These are phyloP conservation scores for Aspergillus pseudoviridinutans DNA, from an alignment of 2,329 filamentous ascomycete species.

Conservation along the genomic window DNA sequence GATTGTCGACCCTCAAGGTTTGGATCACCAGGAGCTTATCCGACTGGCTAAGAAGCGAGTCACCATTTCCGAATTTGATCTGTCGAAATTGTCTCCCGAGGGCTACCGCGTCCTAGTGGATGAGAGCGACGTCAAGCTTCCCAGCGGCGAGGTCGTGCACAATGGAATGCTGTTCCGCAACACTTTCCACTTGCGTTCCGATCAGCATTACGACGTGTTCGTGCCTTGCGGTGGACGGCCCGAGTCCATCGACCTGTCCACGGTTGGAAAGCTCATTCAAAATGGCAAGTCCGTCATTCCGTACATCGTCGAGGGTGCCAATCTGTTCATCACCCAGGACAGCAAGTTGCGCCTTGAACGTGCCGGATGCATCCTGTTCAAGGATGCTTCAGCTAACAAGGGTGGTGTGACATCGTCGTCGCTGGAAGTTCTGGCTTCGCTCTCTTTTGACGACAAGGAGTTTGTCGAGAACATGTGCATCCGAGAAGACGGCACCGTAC, in stretches of 20 bases:
- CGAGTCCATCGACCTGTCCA: slow-evolving; percentile 90
- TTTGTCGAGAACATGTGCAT: slow-evolving; percentile 96
- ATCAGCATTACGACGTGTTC: slow-evolving; percentile 76
- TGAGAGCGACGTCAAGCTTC: slow-evolving; percentile 82
- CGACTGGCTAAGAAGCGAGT: slow-evolving; percentile 79
- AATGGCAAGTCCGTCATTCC: slow-evolving; percentile 83
- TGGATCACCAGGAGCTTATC: slow-evolving; percentile 77
- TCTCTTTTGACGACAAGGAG: slow-evolving; percentile 85
- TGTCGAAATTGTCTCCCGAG: slow-evolving; percentile 75
- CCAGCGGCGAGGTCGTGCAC: slow-evolving; percentile 76
- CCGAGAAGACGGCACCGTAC: slow-evolving; percentile 68
- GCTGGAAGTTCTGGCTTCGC: slow-evolving; percentile 87
- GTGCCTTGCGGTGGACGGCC: slow-evolving; percentile 95
- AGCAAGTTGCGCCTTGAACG: slow-evolving; percentile 92
- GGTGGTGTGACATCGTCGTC: slow-evolving; percentile 97
- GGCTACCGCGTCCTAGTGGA: slow-evolving; percentile 93
- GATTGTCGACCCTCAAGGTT: slow-evolving; percentile 84
- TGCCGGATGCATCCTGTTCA: slow-evolving; percentile 93
- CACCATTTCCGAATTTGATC: slow-evolving; percentile 88
- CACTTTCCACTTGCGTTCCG: slow-evolving; percentile 85
- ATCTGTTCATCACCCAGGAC: slow-evolving; percentile 97
- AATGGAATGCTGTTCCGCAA: slow-evolving; percentile 97
- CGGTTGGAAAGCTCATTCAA: slow-evolving; percentile 80
- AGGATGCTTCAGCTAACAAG: slow-evolving; percentile 98
- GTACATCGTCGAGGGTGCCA: slow-evolving; percentile 96